Base-by-base conservation (phyloP, 23 red algal species). In the Agarophyton chilense region DNA sequence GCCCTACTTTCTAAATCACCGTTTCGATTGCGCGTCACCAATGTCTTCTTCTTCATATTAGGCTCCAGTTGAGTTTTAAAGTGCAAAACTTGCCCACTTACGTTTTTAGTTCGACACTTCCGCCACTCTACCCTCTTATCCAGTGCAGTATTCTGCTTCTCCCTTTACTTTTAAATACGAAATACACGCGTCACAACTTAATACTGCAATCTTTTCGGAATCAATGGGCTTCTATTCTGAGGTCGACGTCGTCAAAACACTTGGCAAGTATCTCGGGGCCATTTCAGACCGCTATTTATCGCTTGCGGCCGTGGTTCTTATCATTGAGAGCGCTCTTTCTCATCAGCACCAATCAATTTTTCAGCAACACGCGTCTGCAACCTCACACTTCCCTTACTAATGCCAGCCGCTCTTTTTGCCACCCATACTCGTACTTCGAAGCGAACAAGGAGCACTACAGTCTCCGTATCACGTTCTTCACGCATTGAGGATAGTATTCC, bases 221-320 rank as follows among this genome's bases (percentile, higher is more conserved):
- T 70, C 64, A 36, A 70, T 70, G 64, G 34, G 34, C 64, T 70
- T 70, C 28, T 33, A 70, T 1, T 70, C 64, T 42, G 64, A 70
- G 38, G 34, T 42, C 34, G 64, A 41, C 64, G 64, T 39, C 64
- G 64, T 70, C 64, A 18, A 70, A 42, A 33, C 64, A 21, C 64
- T 70, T 33, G 64, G 40, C 64, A 70, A 17, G 64, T 70, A 40
- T 42, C 64, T 70, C 34, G 64, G 40, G 34, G 34, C 32, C 6
- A 70, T 70, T 26, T 42, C 34, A 9, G 64, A 70, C 34, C 32
- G 64, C 11, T 33, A 18, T 42, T 70, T 70, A 16, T 1, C 64
- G 34, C 64, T n/a, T n/a, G n/a, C n/a, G n/a, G n/a, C 18, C 10
- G 64, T 21, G 10, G 19, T 41, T 70, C 64, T 33, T 22, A 18